A percentile compares a stretch with the other conserved stretches of the same genome.
Conservation (phyloP, 1,284 basidiomycete species). For the Naganishia liquefaciens region DNA sequence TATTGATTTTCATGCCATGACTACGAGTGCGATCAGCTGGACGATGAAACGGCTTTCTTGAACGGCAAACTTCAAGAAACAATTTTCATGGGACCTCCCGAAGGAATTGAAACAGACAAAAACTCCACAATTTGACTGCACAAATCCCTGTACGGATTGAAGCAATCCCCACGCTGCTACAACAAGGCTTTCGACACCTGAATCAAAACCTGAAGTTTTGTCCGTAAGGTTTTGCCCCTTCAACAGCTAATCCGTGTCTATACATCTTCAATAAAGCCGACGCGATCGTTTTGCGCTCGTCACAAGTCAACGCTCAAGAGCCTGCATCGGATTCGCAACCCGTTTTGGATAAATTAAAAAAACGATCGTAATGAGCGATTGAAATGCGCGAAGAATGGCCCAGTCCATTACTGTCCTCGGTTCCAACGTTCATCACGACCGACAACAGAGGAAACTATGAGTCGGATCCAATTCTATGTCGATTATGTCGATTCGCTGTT, state of each 20-base stretch:
- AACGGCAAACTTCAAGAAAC: constrained; percentile 24
- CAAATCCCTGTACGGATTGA: constrained; percentile 41
- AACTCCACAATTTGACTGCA: constrained; percentile 31
- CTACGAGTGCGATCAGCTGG: too few species aligned
- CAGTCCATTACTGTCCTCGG: constrained; percentile 37
- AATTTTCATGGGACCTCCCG: constrained; percentile 9
- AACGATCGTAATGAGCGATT: constrained; percentile 11
- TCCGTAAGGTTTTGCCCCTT: constrained; percentile 33
- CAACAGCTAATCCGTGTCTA: constrained; percentile 33
- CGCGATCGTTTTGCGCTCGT: constrained; percentile 25
- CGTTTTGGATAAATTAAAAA: constrained; percentile 36
- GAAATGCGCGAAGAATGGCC: constrained; percentile 15
- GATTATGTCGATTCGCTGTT: constrained; percentile 36
- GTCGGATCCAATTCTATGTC: constrained; percentile 37
- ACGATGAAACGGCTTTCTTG: too few species aligned
- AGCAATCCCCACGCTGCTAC: constrained; percentile 40
- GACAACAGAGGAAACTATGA: constrained; percentile 21
- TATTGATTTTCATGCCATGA: too few species aligned
- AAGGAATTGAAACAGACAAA: constrained; percentile 27
- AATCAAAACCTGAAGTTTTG: constrained; percentile 34
- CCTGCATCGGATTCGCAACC: constrained; percentile 34
- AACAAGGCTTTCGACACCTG: too few species aligned
- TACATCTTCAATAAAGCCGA: constrained; percentile 12
- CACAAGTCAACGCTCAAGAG: constrained; percentile 41
- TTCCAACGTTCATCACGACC: constrained; percentile 34